Conservation (phyloP, 805 yeast genomes). For the Wickerhamiella brachini region DNA sequence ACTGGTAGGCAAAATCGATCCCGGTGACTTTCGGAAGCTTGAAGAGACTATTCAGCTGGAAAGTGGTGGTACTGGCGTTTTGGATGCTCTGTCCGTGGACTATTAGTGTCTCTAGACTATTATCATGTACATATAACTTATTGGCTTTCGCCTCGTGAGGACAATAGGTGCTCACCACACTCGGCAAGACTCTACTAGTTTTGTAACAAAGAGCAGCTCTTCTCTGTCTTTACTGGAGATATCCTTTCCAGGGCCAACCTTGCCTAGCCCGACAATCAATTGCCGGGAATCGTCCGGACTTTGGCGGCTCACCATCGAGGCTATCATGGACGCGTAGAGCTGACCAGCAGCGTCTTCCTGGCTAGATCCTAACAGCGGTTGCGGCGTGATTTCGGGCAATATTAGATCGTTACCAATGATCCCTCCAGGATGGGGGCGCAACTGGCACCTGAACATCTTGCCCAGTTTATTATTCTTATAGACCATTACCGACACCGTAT, state of each 20-base stretch:
- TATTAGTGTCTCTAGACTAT: conserved; percentile 1
- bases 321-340: conserved; percentile 22
- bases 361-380: conserved; percentile 14
- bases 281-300: conserved; percentile 21
- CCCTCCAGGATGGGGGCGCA: conserved; percentile 17
- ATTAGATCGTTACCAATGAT: conserved; percentile 8
- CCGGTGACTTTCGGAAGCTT: conserved; percentile 62
- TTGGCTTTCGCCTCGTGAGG: neutral
- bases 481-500: conserved; percentile 22
- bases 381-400: conserved; percentile 14
- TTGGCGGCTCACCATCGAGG: conserved; percentile 22
- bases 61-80: conserved; percentile 43
- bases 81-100: conserved; percentile 53
- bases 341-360: conserved; percentile 18
- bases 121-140: neutral
- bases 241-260: conserved; percentile 16
- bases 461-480: conserved; percentile 20
- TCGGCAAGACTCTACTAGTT: conserved; percentile 19
- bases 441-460: conserved; percentile 17
- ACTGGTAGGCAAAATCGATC: conserved; percentile 64
- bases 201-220: conserved; percentile 19
- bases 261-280: conserved; percentile 23
- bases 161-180: conserved; percentile 17
- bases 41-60: conserved; percentile 45
- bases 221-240: conserved; percentile 17